Conservation (phyloP, 768 basidiomycete genomes). For the Agaricus subrufescens region DNA sequence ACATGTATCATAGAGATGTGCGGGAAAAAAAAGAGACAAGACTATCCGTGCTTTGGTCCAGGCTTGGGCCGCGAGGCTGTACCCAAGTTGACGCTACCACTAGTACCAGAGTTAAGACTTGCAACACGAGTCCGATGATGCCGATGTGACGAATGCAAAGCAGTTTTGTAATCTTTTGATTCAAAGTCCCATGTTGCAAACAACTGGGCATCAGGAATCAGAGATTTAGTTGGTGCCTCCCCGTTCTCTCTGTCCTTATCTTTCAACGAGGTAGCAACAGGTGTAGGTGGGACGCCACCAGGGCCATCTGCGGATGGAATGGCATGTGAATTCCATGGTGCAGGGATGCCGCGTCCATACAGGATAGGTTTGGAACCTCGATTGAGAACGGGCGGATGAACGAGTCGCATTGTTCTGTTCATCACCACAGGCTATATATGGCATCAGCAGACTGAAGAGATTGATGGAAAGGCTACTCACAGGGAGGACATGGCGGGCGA, state of each 20-base stretch:
- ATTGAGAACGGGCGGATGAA: slow-evolving; percentile 60
- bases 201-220: slow-evolving; percentile 47
- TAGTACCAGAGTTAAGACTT: slow-evolving; percentile 19
- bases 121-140: slow-evolving; percentile 27
- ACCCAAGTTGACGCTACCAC: slow-evolving; percentile 13
- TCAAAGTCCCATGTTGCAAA: slow-evolving; percentile 58
- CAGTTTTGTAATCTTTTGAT: slow-evolving; percentile 39
- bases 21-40: neutral
- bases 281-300: slow-evolving; percentile 19
- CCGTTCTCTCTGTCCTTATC: slow-evolving; percentile 23
- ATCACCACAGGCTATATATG: slow-evolving; percentile 45
- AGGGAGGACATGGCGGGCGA: slow-evolving; percentile 63
- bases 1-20: slow-evolving; percentile 4
- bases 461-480: slow-evolving; percentile 35
- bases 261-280: slow-evolving; percentile 24
- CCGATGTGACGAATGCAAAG: slow-evolving; percentile 22
- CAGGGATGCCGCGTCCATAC: slow-evolving; percentile 44
- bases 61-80: slow-evolving; percentile 1
- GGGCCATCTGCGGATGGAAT: slow-evolving; percentile 23
- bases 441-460: slow-evolving; percentile 4
- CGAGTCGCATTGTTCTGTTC: slow-evolving; percentile 55
- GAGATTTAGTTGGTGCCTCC: slow-evolving; percentile 25
- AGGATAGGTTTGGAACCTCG: slow-evolving; percentile 43
- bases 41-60: slow-evolving; percentile 4
- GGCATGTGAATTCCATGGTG: slow-evolving; percentile 49